Evolutionary conservation across 2,329 filamentous ascomycete genomes (phyloP).

Genomic region (Aspergillus fructus): DNA sequence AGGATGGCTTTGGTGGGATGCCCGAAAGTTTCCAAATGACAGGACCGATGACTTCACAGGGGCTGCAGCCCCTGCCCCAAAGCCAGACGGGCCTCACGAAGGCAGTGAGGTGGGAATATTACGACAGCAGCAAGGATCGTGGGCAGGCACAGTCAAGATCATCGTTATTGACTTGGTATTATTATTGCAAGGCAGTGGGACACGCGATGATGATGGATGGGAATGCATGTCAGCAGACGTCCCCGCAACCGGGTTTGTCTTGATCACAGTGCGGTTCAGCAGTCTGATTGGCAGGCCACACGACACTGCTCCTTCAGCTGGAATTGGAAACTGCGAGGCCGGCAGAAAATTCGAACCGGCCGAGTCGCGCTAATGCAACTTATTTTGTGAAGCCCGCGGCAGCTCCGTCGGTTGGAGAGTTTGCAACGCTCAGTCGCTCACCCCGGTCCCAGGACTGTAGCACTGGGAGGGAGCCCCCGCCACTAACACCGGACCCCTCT

Average conservation of each 20-base stretch:
- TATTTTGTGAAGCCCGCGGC: slow-evolving; percentile 26
- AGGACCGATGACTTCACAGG: neutral
- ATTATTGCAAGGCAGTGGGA: neutral
- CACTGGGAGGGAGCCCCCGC: slow-evolving; percentile 32
- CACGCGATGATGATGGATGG: neutral
- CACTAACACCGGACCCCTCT: slow-evolving; percentile 11
- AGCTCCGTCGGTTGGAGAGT: slow-evolving; percentile 10
- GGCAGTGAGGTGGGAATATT: neutral
- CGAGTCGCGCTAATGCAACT: slow-evolving; percentile 39
- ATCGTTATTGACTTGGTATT: neutral
- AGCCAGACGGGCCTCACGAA: too few relatives aligned
- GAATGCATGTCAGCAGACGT: slow-evolving; percentile 12
- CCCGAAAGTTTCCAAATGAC: neutral
- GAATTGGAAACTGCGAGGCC: neutral
- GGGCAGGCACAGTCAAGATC: neutral
- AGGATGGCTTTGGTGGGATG: neutral
- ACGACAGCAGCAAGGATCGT: slow-evolving; percentile 7
- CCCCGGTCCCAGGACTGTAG: slow-evolving; percentile 35
- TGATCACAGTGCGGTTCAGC: neutral
- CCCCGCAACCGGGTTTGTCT: slow-evolving; percentile 4
- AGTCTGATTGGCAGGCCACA: slow-evolving; percentile 5
- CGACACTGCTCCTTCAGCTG: slow-evolving; percentile 3
- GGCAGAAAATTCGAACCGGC: slow-evolving; percentile 16
- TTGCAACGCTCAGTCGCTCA: slow-evolving; percentile 13
- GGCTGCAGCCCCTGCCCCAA: too few relatives aligned